Percentiles rank a stretch among this genome's conserved stretches.
Conservation (phyloP, 768 basidiomycete genomes). For the Amanita rimosa region DNA sequence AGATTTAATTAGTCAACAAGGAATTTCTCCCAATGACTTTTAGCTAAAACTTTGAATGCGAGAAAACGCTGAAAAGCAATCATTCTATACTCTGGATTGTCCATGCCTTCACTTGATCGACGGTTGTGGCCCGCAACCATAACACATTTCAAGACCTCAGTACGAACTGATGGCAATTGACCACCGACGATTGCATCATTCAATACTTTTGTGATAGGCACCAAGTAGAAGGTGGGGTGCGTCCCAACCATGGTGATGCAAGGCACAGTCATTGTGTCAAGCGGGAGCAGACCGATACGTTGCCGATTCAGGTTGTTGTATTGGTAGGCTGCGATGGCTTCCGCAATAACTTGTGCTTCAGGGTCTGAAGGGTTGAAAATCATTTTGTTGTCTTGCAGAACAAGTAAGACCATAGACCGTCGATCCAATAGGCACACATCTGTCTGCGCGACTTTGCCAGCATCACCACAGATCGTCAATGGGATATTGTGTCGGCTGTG, state of each 20-base stretch:
- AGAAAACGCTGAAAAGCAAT: conserved; percentile 17
- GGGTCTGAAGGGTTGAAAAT: conserved; percentile 10
- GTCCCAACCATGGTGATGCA: conserved; percentile 24
- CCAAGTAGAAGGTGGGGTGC: conserved; percentile 21
- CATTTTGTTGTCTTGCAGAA: conserved; percentile 15
- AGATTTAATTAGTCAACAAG: no score
- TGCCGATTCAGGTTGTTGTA: conserved; percentile 17
- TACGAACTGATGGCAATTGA: conserved; percentile 13
- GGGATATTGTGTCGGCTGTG: no score
- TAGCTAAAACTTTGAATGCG: conserved; percentile 15
- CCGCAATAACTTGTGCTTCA: conserved; percentile 17
- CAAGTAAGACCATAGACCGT: conserved; percentile 15
- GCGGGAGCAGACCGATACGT: conserved; percentile 12
- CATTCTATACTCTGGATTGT: conserved; percentile 14
- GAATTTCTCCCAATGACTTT: no score
- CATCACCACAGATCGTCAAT: no score
- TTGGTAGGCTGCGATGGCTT: conserved; percentile 21
- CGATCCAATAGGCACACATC: conserved; percentile 18
- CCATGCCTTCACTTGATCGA: conserved; percentile 18
- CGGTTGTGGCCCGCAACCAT: conserved; percentile 8
- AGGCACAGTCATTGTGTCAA: no score
- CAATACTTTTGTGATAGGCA: conserved; percentile 20
- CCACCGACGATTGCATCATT: conserved; percentile 15
- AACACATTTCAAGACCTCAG: conserved; percentile 17
- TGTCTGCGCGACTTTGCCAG: no score